These are phyloP conservation scores for Pleurotus salmoneostramineus DNA, from an alignment of 768 basidiomycete genomes.

Conservation along the genomic window DNA sequence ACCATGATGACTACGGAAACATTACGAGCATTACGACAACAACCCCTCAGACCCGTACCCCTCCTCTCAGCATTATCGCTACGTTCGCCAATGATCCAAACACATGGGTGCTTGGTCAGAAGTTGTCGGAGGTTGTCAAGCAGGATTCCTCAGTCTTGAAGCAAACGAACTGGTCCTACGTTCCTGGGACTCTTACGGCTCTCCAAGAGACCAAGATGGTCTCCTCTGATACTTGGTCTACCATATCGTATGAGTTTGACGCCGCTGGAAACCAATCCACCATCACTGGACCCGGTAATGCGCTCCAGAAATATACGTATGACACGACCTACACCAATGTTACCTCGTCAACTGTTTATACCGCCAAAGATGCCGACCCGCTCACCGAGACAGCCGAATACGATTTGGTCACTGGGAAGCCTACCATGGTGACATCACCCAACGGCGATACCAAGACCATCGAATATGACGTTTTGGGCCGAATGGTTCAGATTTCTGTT, in stretches of 20 bases:
- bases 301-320: neutral
- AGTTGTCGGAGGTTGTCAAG: neutral
- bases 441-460: constrained; percentile 2
- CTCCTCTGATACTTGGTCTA: neutral
- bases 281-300: neutral
- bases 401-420: neutral
- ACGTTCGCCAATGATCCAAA: constrained; percentile 5
- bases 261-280: neutral
- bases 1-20: constrained; percentile 9
- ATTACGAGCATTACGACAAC: constrained; percentile 6
- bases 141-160: neutral
- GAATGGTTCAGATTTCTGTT: neutral
- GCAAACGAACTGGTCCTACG: neutral
- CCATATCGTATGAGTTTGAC: constrained; percentile 2
- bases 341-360: constrained; percentile 2
- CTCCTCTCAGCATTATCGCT: constrained; percentile 7
- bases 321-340: constrained; percentile 1
- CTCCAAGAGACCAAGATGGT: neutral
- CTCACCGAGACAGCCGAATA: constrained; percentile 2
- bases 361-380: neutral
- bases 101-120: constrained; percentile 11
- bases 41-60: constrained; percentile 6
- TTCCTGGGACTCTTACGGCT: neutral
- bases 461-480: constrained; percentile 2
- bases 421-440: neutral